A percentile compares a stretch with the other conserved stretches of the same genome.
Conservation (phyloP, 352 stramenopile species). For the Globisporangium yorkense region DNA sequence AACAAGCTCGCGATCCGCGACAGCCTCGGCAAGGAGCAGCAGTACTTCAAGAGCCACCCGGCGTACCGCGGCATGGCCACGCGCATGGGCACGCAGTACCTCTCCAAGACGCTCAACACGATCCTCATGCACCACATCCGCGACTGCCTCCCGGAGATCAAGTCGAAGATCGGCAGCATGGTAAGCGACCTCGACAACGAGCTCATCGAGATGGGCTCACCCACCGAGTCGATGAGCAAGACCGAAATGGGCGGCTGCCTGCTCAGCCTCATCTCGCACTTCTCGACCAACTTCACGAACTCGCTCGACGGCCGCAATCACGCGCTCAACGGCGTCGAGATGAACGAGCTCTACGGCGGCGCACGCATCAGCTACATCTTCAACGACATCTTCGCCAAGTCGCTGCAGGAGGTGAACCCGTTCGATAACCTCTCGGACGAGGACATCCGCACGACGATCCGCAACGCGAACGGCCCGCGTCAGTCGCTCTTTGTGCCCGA, state of each 20-base stretch:
- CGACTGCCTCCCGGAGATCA: conserved; percentile 98
- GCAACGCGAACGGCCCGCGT: conserved; percentile 96
- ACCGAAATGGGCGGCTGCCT: conserved; percentile 92
- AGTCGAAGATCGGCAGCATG: conserved; percentile 96
- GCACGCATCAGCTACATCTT: conserved; percentile 99
- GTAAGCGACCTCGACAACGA: conserved; percentile 93
- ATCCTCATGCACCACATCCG: conserved; percentile 99
- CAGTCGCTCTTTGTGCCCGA: conserved; percentile 98
- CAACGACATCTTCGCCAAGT: conserved; percentile 94
- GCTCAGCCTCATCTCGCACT: conserved; percentile 93
- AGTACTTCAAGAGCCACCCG: conserved; percentile 97
- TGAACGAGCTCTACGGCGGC: conserved; percentile 94
- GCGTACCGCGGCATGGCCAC: conserved; percentile 90
- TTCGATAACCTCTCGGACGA: conserved; percentile 97
- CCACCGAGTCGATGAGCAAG: conserved; percentile 83
- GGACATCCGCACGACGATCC: conserved; percentile 98
- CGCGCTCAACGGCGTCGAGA: conserved; percentile 69
- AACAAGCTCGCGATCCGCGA: conserved; percentile 93
- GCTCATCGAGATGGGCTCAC: conserved; percentile 93
- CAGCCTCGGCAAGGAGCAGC: conserved; percentile 92
- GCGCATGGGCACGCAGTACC: conserved; percentile 95
- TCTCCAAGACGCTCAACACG: conserved; percentile 96
- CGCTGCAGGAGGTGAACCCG: conserved; percentile 89
- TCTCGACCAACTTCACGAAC: conserved; percentile 87
- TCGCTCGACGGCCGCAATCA: conserved; percentile 85